Conservation (phyloP, 2,329 filamentous ascomycete genomes). For the Ophiosphaerella korrae region DNA sequence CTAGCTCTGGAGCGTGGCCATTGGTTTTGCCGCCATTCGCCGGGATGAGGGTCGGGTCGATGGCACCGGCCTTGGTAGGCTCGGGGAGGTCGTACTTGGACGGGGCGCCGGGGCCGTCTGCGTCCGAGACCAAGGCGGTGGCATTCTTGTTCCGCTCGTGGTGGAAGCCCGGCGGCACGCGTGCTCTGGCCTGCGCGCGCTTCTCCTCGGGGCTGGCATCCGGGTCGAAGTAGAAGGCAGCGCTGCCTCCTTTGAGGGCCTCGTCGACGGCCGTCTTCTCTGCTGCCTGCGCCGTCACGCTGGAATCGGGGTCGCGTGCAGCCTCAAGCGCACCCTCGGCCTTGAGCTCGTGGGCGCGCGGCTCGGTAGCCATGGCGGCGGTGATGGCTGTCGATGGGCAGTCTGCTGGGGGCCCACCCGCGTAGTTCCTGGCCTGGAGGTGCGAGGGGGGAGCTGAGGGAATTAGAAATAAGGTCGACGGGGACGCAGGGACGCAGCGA, state of each 20-base stretch:
- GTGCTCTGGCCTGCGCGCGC: conserved; percentile 73
- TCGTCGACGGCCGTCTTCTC: conserved; percentile 76
- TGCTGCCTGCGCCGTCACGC: conserved; percentile 71
- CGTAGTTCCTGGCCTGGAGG: too few species aligned
- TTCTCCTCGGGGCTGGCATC: conserved; percentile 84
- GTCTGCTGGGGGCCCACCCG: too few species aligned
- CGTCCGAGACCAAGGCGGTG: conserved; percentile 77
- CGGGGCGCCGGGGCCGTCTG: conserved; percentile 44
- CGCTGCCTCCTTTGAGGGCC: conserved; percentile 76
- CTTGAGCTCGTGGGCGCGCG: conserved; percentile 70
- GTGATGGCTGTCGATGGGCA: conserved; percentile 6
- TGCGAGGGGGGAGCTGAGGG: not conserved
- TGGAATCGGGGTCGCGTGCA: conserved; percentile 71
- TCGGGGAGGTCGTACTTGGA: conserved; percentile 78
- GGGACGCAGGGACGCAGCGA: too few species aligned
- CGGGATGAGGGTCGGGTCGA: conserved; percentile 56
- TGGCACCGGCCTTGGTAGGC: conserved; percentile 70
- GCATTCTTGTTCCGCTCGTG: conserved; percentile 66
- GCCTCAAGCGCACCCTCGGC: conserved; percentile 80
- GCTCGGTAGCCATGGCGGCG: conserved; percentile 36
- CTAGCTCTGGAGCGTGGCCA: conserved; percentile 60
- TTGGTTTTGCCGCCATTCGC: conserved; percentile 54
- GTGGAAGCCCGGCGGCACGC: conserved; percentile 67
- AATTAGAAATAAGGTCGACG: conserved; percentile 11
- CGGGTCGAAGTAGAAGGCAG: conserved; percentile 86